Percentiles rank a stretch among this genome's conserved stretches.
Conservation (phyloP, 306 rosid genomes). For the Lithocarpus polystachyus region DNA sequence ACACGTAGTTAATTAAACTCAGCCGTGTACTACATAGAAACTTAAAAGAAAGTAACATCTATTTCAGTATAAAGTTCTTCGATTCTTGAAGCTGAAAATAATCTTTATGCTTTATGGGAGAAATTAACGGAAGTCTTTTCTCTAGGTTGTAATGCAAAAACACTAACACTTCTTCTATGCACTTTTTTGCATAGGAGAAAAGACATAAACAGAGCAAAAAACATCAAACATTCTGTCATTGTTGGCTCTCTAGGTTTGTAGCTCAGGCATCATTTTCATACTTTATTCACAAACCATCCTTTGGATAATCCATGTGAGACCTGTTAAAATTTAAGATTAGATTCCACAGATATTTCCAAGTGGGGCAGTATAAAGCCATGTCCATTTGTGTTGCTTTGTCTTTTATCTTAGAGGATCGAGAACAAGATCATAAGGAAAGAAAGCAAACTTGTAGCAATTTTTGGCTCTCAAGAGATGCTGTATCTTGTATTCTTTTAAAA, state of each 20-base stretch:
- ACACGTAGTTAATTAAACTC: background rate
- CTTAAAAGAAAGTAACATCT: background rate
- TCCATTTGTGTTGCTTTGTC: too few species aligned
- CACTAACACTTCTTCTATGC: background rate
- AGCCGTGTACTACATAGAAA: background rate
- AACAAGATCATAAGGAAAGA: too few species aligned
- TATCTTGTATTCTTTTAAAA: too few species aligned
- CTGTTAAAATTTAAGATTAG: background rate
- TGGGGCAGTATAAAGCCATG: background rate
- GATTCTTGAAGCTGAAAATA: background rate
- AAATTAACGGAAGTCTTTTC: slow-evolving; percentile 3
- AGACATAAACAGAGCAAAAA: slow-evolving; percentile 20
- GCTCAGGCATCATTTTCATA: slow-evolving; percentile 16
- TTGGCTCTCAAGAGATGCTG: too few species aligned
- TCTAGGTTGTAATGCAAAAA: slow-evolving; percentile 5
- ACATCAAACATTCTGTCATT: slow-evolving; percentile 26
- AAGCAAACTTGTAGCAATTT: too few species aligned
- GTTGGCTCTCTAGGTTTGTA: slow-evolving; percentile 11
- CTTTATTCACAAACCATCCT: slow-evolving; percentile 1
- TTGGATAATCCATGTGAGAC: slow-evolving; percentile 8
- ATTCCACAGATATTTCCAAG: slow-evolving; percentile 15
- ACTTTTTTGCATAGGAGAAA: slow-evolving; percentile 2
- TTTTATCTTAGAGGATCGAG: too few species aligned
- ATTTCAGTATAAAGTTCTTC: background rate
- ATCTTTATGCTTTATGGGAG: background rate